These are phyloP conservation scores for Barnettozyma botsteinii DNA, from an alignment of 805 yeast genomes.

Conservation along the genomic window DNA sequence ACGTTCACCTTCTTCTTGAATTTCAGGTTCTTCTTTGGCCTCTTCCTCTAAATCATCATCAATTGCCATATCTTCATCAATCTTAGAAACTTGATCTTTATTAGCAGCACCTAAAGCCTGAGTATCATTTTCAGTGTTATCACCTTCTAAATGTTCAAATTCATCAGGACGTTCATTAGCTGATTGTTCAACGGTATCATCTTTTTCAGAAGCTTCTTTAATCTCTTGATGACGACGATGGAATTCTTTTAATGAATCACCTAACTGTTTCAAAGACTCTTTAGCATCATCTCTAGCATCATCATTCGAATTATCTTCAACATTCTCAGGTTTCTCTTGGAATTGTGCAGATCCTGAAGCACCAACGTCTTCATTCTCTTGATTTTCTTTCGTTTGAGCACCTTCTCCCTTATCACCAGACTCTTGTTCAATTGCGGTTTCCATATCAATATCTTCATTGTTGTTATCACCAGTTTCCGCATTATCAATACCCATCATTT, in stretches of 20 bases:
- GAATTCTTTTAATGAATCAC: slow-evolving; percentile 87
- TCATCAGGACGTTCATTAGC: slow-evolving; percentile 76
- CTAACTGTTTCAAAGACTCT: slow-evolving; percentile 80
- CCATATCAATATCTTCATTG: slow-evolving; percentile 45
- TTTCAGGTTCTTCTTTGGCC: slow-evolving; percentile 28
- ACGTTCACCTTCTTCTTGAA: slow-evolving; percentile 26
- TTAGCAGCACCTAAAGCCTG: slow-evolving; percentile 93
- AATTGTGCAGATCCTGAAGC: slow-evolving; percentile 50
- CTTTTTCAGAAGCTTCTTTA: slow-evolving; percentile 52
- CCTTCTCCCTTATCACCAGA: slow-evolving; percentile 60
- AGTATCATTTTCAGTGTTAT: slow-evolving; percentile 68
- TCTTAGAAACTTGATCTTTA: slow-evolving; percentile 67
- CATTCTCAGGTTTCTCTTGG: slow-evolving; percentile 37
- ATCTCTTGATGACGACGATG: slow-evolving; percentile 89
- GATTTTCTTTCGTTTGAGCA: slow-evolving; percentile 47
- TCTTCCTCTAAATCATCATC: slow-evolving; percentile 56
- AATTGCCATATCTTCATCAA: slow-evolving; percentile 77
- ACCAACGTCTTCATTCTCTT: slow-evolving; percentile 64
- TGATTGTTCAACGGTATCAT: slow-evolving; percentile 43
- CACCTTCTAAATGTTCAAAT: slow-evolving; percentile 78
- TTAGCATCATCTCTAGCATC: slow-evolving; percentile 60
- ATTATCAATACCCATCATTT: slow-evolving; percentile 51
- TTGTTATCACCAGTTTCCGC: slow-evolving; percentile 37
- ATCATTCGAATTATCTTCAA: slow-evolving; percentile 39
- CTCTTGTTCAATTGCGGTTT: slow-evolving; percentile 54